Evolutionary conservation across 495 filamentous ascomycete species (phyloP).

Genomic region (Neurospora sp.): DNA sequence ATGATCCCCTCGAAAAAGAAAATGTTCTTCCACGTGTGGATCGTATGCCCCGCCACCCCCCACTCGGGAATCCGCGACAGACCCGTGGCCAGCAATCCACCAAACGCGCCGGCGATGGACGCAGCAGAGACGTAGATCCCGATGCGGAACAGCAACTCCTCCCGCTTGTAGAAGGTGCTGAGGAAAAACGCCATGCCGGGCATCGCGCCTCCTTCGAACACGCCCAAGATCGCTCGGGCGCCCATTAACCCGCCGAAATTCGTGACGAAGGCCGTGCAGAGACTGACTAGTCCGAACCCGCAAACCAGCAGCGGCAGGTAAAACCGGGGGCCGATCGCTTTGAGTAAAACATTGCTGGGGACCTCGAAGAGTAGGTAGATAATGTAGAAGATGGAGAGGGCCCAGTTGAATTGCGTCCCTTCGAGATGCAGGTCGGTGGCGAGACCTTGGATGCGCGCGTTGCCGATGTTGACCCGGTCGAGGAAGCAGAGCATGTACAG

Average conservation of each 20-base stretch:
- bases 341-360: slow-evolving; percentile 55
- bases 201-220: slow-evolving; percentile 48
- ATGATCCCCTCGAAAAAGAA: slow-evolving; percentile 56
- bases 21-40: slow-evolving; percentile 55
- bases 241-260: slow-evolving; percentile 34
- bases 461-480: slow-evolving; percentile 53
- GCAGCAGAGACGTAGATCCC: slow-evolving; percentile 49
- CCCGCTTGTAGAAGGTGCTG: slow-evolving; percentile 47
- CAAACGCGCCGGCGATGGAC: slow-evolving; percentile 47
- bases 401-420: slow-evolving; percentile 46
- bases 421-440: slow-evolving; percentile 40
- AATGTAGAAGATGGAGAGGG: slow-evolving; percentile 55
- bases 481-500: slow-evolving; percentile 41
- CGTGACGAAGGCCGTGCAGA: slow-evolving; percentile 35
- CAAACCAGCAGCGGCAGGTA: slow-evolving; percentile 54
- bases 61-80: slow-evolving; percentile 40
- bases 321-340: slow-evolving; percentile 46
- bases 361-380: slow-evolving; percentile 57
- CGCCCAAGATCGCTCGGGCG: slow-evolving; percentile 32
- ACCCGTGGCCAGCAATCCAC: slow-evolving; percentile 24
- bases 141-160: slow-evolving; percentile 45
- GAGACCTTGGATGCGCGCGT: slow-evolving; percentile 54
- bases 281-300: slow-evolving; percentile 35
- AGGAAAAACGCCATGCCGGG: slow-evolving; percentile 46
- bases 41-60: slow-evolving; percentile 34